Base-by-base conservation (phyloP, 352 stramenopile genomes). In the Phytophthora parvispora region DNA sequence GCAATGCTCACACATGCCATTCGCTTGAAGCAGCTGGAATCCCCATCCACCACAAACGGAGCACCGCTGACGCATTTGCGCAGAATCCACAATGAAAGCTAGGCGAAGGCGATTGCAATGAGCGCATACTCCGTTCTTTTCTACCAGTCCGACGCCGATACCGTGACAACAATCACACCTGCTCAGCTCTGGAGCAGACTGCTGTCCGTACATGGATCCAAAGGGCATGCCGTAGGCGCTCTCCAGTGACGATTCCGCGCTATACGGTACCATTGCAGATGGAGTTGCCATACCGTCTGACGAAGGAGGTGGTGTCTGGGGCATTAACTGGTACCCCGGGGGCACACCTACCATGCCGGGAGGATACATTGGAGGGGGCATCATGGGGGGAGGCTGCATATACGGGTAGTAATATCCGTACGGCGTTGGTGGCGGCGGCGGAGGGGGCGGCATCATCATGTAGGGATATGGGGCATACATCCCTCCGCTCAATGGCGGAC, bases 21-120 rank as follows among this genome's bases (percentile, higher is more conserved):
- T 87, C 16, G 67, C 53, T 62, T 77, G 49, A 12, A 93, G 67
- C 20, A 93, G 71, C 13, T 77, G 77, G 22, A 89, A 79, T 1
- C 85, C 85, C 83, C 85, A 91, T 51, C 83, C 83, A 10, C 72
- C 63, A 62, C 85, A 93, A 12, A 73, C 63, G 0, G 80, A 71
- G 58, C 85, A 93, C 0, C 80, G 72, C 49, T 75, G 75, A 13
- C 77, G 80, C 59, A 93, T 86, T 27, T 87, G 79, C 28, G 80
- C 78, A 16, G 85, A 88, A 34, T 84, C 83, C 18, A 93, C 79
- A 69, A 93, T 91, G 52, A 93, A 91, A 15, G 84, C 85, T 43
- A 91, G 81, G 1, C 76, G 75, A 43, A 93, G 67, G 3, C 85
- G 83, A 45, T 93, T 91, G 66, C 85, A 93, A 61, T 93, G 83